Conservation (phyloP, 2,329 filamentous ascomycete genomes). For the Paraphoma chrysanthemicola region DNA sequence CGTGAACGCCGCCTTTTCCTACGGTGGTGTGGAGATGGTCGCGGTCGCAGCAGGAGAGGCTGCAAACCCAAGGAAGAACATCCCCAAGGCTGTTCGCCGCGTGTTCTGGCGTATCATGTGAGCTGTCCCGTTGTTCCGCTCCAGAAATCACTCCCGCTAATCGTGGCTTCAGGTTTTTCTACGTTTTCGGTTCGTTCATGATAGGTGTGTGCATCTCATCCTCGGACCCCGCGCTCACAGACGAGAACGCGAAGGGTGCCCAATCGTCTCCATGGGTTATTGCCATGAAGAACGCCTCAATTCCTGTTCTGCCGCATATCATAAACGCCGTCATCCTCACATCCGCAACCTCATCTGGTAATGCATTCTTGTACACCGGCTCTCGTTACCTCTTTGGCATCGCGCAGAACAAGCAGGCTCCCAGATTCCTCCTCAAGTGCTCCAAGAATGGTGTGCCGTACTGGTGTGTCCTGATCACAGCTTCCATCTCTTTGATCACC, state of each 20-base stretch:
- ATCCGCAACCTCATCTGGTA: conserved; percentile 73
- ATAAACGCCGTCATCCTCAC: conserved; percentile 81
- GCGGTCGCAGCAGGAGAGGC: conserved; percentile 47
- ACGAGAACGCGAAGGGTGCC: conserved; percentile 49
- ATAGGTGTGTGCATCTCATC: conserved; percentile 68
- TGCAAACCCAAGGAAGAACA: conserved; percentile 47
- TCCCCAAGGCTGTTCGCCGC: conserved; percentile 62
- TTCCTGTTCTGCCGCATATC: conserved; percentile 71
- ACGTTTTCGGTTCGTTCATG: conserved; percentile 58
- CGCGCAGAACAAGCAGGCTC: conserved; percentile 60
- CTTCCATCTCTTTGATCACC: conserved; percentile 54
- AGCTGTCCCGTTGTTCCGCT: not conserved
- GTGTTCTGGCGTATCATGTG: conserved; percentile 54
- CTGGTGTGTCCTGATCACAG: conserved; percentile 46
- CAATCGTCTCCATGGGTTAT: conserved; percentile 61
- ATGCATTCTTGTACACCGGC: conserved; percentile 67
- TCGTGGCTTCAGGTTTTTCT: conserved; percentile 62
- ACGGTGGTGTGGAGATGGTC: conserved; percentile 47
- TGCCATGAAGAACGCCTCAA: conserved; percentile 71
- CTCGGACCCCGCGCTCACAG: conserved; percentile 58
- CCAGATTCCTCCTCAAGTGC: conserved; percentile 59
- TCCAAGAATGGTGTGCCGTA: conserved; percentile 53
- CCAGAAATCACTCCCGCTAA: not conserved
- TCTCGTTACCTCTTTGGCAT: conserved; percentile 60
- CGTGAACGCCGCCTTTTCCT: conserved; percentile 58